A percentile compares a stretch with the other conserved stretches of the same genome.
Evolutionary conservation across 2,329 filamentous ascomycete species (phyloP).

Genomic region (Alternaria dauci): DNA sequence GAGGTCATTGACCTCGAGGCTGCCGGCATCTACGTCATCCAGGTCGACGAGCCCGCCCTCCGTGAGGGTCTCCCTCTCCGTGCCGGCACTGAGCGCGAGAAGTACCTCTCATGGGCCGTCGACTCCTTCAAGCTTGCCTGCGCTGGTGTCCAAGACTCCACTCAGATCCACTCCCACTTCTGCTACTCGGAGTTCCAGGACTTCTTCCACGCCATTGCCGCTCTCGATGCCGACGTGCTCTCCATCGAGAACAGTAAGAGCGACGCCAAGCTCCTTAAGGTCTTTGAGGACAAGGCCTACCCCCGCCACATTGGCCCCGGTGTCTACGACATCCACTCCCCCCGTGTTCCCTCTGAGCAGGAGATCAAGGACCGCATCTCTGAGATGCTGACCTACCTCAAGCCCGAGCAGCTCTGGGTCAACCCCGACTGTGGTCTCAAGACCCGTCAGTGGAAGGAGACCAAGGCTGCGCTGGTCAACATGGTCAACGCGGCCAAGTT

Average conservation of each 20-base stretch:
- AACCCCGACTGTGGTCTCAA: conserved; percentile 99
- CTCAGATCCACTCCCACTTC: conserved; percentile 99
- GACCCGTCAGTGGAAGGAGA: conserved; percentile 98
- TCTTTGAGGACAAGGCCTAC: conserved; percentile 97
- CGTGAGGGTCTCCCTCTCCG: conserved; percentile 99
- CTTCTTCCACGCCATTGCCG: conserved; percentile 99
- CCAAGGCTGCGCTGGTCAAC: conserved; percentile 93
- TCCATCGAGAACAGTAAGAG: conserved; percentile 99
- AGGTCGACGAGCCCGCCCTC: conserved; percentile 98
- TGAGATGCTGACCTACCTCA: conserved; percentile 96
- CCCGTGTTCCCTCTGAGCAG: conserved; percentile 94
- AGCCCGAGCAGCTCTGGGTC: conserved; percentile 99
- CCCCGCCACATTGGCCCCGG: conserved; percentile 97
- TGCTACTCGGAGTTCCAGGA: conserved; percentile 99
- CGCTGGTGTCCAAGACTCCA: conserved; percentile 90
- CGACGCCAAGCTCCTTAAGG: conserved; percentile 97
- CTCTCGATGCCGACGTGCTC: conserved; percentile 96
- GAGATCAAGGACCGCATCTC: conserved; percentile 98
- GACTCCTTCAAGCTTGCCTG: conserved; percentile 97
- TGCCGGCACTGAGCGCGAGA: conserved; percentile 90
- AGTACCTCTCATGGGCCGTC: conserved; percentile 97
- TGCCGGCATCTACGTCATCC: conserved; percentile 96
- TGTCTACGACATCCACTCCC: conserved; percentile 99
- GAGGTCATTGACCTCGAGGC: conserved; percentile 98
- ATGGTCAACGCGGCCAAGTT: conserved; percentile 98